A percentile compares a stretch with the other conserved stretches of the same genome.
These are phyloP conservation scores for Malus hybrid DNA, from an alignment of 331 rosid species.

Conservation along the genomic window DNA sequence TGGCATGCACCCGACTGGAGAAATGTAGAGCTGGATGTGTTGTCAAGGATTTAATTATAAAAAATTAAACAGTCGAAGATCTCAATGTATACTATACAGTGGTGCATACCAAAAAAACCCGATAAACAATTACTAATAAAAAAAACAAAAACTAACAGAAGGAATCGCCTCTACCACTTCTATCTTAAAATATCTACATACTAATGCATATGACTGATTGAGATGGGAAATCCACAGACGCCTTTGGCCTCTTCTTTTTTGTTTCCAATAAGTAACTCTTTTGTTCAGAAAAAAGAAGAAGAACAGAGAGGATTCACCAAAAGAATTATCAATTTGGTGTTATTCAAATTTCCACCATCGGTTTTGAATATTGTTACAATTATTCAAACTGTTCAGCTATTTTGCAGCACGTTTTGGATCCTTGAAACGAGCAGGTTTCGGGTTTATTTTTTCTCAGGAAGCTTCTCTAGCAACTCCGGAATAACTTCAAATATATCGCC, in stretches of 20 bases:
- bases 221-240: too few species aligned
- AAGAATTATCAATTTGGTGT: background rate
- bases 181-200: too few species aligned
- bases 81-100: fast-evolving
- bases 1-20: background rate
- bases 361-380: background rate
- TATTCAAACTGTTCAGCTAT: background rate
- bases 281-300: too few species aligned
- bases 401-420: background rate
- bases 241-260: too few species aligned
- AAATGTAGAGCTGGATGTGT: background rate
- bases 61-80: too few species aligned
- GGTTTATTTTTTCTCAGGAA: constrained; percentile 61
- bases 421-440: constrained; percentile 2
- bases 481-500: constrained; percentile 81
- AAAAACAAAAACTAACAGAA: background rate
- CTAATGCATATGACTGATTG: too few species aligned
- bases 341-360: background rate
- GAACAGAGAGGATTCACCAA: too few species aligned
- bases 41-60: background rate
- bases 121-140: background rate
- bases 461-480: constrained; percentile 81
- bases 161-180: background rate
- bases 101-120: fast-evolving
- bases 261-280: too few species aligned